Evolutionary conservation across 139 green algal species (phyloP).

Genomic region (Micractinium sp.): DNA sequence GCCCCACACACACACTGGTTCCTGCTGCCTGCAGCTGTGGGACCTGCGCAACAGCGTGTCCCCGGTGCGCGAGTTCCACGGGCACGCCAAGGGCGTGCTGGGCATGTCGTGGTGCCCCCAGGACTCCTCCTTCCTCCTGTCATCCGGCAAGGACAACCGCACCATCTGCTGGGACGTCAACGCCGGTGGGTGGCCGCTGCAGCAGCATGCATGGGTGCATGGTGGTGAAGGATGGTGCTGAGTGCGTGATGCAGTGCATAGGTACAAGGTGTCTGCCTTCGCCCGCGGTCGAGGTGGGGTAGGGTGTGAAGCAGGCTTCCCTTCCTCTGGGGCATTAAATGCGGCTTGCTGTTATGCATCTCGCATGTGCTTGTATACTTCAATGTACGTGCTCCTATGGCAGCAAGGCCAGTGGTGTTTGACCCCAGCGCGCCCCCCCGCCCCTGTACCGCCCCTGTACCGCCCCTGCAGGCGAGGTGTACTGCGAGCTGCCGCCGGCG

Average conservation of each 20-base stretch:
- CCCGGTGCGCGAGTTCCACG: slow-evolving; percentile 88
- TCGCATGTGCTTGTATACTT: no score
- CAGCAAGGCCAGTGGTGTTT: no score
- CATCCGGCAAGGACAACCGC: slow-evolving; percentile 92
- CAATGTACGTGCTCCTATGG: no score
- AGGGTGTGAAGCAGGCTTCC: no score
- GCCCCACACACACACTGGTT: slow-evolving; percentile 60
- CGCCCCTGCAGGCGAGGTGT: slow-evolving; percentile 31
- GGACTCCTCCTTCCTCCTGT: slow-evolving; percentile 91
- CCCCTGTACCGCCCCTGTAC: no score
- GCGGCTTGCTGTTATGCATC: no score
- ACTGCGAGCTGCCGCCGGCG: slow-evolving; percentile 67
- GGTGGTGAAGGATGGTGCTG: background rate
- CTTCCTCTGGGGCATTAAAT: no score
- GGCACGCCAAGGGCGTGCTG: slow-evolving; percentile 88
- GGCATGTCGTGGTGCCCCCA: slow-evolving; percentile 90
- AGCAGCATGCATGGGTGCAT: background rate
- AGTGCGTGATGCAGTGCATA: no score
- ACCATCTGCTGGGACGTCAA: slow-evolving; percentile 94
- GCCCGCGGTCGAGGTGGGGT: no score
- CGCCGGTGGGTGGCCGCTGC: slow-evolving; percentile 6
- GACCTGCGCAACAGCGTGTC: slow-evolving; percentile 93
- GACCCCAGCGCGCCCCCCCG: no score
- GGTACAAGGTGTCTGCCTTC: no score
- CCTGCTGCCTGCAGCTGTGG: slow-evolving; percentile 97